Conservation (phyloP, 768 basidiomycete species). For the Polyporus arcularius region DNA sequence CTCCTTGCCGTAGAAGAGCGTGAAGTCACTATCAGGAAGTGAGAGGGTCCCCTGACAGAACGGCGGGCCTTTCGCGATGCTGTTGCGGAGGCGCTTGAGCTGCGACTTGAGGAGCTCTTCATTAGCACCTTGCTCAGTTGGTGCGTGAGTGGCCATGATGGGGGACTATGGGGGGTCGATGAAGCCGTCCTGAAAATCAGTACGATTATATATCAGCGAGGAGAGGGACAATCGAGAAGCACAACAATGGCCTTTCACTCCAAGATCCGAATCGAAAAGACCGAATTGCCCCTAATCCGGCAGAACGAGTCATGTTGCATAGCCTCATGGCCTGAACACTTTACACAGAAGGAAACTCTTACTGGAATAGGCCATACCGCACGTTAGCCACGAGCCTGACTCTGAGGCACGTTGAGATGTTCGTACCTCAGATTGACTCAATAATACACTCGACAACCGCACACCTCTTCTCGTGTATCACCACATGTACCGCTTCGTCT, state of each 20-base stretch:
- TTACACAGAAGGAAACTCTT: too few species aligned
- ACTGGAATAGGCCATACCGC: neutral
- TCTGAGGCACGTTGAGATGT: neutral
- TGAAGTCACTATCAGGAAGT: slow-evolving; percentile 5
- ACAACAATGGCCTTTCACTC: too few species aligned
- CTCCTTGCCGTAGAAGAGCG: slow-evolving; percentile 12
- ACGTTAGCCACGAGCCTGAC: neutral
- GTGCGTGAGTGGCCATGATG: too few species aligned
- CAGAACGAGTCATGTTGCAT: too few species aligned
- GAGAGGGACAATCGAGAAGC: too few species aligned
- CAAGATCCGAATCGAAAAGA: too few species aligned
- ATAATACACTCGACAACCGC: slow-evolving; percentile 64
- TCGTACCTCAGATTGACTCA: slow-evolving; percentile 17
- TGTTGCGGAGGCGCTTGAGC: slow-evolving; percentile 1
- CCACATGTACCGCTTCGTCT: slow-evolving; percentile 54
- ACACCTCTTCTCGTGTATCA: slow-evolving; percentile 57
- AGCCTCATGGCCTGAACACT: too few species aligned
- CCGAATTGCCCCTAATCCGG: too few species aligned
- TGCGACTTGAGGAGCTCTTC: neutral
- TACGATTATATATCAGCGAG: too few species aligned
- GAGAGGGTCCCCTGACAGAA: slow-evolving; percentile 16
- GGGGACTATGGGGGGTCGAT: too few species aligned
- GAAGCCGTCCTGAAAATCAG: too few species aligned
- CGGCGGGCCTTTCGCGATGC: slow-evolving; percentile 15
- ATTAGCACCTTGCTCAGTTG: too few species aligned